Base-by-base conservation (phyloP, 129 eudicot genomes). In the Mikania micrantha region DNA sequence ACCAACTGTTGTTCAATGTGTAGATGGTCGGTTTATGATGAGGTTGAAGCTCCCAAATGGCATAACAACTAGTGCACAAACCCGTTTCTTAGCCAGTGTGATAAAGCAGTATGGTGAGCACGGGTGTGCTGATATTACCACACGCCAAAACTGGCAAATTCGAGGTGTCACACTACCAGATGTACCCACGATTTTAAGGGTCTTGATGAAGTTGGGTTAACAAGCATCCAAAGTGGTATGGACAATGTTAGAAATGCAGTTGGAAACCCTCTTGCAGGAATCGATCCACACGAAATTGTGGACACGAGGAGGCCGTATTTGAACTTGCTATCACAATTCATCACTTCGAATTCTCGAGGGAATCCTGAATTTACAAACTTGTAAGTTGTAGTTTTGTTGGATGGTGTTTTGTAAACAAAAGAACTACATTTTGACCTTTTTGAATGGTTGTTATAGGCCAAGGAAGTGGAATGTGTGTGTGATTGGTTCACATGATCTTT, bases 381-480 rank as follows among this genome's bases (percentile, higher is more conserved):
- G 98, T 93, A 83, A 85, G 77, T 32, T 7, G 4, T 32, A 4
- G 36, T 32, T 32, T 28, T 32, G 4, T 3, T 32, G 49, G 36
- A n/a, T n/a, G n/a, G n/a, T n/a, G n/a, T n/a, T n/a, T 53, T 56
- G 47, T 47, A 0, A 0, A 9, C n/a, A 60, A 60, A 2, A 10
- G 7, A 13, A 32, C 36, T 8, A 0, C 10, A 6, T 11, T 24
- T 13, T 29, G 53, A 21, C 41, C 32, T 60, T 68, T 65, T 75
- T 44, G 24, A 47, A 9, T 39, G 64, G 0, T 13, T 66, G 31
- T 67, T 53, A 69, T 70, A 93, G 98, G 92, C 98, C 98, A 9
- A 82, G 98, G 80, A 93, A 93, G 79, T 93, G 98, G 98, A 93
- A 93, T 86, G 91, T 84, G 77, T 93, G 96, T 71, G 98, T 93